Evolutionary conservation across 371 early-diverging fungal genomes (phyloP), one percentile per base, ranked within the genome.

Genomic region (Mucor sp.): DNA sequence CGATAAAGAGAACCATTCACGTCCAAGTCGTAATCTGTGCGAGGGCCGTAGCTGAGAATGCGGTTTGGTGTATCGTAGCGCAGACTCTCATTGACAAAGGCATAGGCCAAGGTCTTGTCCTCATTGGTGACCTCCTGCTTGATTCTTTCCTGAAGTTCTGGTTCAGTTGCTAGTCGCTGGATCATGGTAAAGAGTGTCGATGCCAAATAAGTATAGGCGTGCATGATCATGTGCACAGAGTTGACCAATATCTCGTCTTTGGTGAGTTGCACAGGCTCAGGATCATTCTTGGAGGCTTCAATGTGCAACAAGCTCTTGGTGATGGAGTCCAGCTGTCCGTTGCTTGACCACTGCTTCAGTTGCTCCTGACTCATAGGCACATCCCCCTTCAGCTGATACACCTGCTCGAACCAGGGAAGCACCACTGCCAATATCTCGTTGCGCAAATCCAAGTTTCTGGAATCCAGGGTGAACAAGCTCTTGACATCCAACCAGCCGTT

Each of bases 181-280:
- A 84, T 60, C 3, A 77, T 14, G 1, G 78, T 76, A 60, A 77
- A 79, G 6, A 84, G 28, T 3, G 77, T 53, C 1, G 80, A 65
- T 6, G 74, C 66, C 21, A 84, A 44, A 47, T 75, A 71, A 8
- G 68, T 72, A 61, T 75, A 76, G 0, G 76, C 74, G 50, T 84
- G 84, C 43, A 81, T 62, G 2, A 71, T 70, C 21, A 80, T 62
- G 57, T 84, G 82, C 25, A 80, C 58, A 0, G 71, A 33, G 58
- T 84, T 81, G 43, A 74, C 62, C 25, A 76, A 15, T 6, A 78
- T 71, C 41, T 81, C 74, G 15, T 76, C 81, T 9, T 74, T 67
- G 7, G 74, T 65, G 27, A 81, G 48, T n/a, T 74, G 79, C 2
- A 61, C 71, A 14, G 79, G 79, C 23, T 69, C 69, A 21, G 80